Conservation (phyloP, 169 alveolate species). For the Besnoitia besnoiti region DNA sequence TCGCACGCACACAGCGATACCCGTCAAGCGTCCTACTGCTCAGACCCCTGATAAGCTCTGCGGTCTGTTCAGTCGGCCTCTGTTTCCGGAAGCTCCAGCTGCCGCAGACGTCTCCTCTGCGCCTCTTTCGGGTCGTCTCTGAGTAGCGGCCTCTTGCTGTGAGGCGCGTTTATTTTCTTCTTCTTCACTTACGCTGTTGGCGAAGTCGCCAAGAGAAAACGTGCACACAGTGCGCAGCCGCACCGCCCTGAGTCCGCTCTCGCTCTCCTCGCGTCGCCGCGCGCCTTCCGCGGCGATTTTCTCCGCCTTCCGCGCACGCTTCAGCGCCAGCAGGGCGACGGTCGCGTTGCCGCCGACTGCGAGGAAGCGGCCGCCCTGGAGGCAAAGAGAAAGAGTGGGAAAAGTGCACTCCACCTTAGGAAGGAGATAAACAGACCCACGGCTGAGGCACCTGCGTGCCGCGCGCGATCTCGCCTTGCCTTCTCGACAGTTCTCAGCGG, state of each 20-base stretch:
- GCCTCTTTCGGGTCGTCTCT: too few relatives aligned
- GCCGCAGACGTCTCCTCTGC: not conserved
- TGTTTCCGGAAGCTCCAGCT: not conserved
- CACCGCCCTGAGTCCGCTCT: not conserved
- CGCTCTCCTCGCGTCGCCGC: not conserved
- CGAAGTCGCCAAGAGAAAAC: conserved; percentile 5
- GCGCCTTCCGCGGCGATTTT: not conserved
- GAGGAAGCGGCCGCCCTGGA: not conserved
- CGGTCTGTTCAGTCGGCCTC: not conserved
- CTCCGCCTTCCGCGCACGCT: not conserved
- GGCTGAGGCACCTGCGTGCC: not conserved
- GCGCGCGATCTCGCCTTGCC: not conserved
- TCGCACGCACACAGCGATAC: not conserved
- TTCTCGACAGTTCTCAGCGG: too few relatives aligned
- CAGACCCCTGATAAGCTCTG: not conserved
- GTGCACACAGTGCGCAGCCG: conserved; percentile 12
- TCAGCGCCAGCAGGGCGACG: not conserved
- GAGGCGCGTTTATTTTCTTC: not conserved
- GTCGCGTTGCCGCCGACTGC: conserved; percentile 24
- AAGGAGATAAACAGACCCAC: not conserved
- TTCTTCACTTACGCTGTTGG: not conserved
- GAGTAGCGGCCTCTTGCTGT: too few relatives aligned
- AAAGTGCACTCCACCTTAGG: not conserved
- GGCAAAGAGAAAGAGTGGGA: not conserved
- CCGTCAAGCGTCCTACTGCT: not conserved